These are phyloP conservation scores for Neurospora sp. DNA, from an alignment of 495 filamentous ascomycete genomes.

Conservation along the genomic window DNA sequence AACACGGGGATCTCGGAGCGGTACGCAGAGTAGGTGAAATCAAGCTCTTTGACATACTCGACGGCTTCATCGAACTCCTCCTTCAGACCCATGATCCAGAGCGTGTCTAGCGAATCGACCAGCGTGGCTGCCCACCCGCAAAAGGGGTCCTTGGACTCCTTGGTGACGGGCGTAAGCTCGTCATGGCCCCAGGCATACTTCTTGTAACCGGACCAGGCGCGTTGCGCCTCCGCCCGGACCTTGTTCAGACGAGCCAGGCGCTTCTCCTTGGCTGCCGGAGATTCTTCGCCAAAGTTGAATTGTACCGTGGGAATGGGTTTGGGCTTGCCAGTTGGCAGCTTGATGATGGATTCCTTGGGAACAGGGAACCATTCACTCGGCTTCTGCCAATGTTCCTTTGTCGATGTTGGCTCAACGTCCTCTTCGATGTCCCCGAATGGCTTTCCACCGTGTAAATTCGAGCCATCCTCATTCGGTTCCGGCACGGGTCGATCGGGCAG, in stretches of 20 bases:
- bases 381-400: slow-evolving; percentile 58
- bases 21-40: slow-evolving; percentile 70
- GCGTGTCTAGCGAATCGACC: slow-evolving; percentile 84
- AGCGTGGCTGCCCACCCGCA: slow-evolving; percentile 92
- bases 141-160: slow-evolving; percentile 61
- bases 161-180: slow-evolving; percentile 65
- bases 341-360: slow-evolving; percentile 55
- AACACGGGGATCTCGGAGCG: slow-evolving; percentile 62
- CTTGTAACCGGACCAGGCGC: slow-evolving; percentile 78
- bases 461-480: neutral
- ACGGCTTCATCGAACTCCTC: slow-evolving; percentile 84
- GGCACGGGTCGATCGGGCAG: slow-evolving; percentile 4
- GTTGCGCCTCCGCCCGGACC: slow-evolving; percentile 68
- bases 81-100: slow-evolving; percentile 93
- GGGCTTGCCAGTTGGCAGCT: slow-evolving; percentile 60
- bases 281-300: slow-evolving; percentile 54
- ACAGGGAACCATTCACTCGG: slow-evolving; percentile 67
- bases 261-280: slow-evolving; percentile 45
- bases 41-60: slow-evolving; percentile 64
- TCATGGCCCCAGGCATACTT: slow-evolving; percentile 75
- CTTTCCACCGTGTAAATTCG: neutral
- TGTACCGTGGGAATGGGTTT: slow-evolving; percentile 70
- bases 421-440: slow-evolving; percentile 9
- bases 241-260: slow-evolving; percentile 53
- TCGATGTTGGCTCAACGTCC: slow-evolving; percentile 12